phyloP scores from a whole-genome alignment of 371 early-diverging fungal species.

The Coemansia sp. region DNA sequence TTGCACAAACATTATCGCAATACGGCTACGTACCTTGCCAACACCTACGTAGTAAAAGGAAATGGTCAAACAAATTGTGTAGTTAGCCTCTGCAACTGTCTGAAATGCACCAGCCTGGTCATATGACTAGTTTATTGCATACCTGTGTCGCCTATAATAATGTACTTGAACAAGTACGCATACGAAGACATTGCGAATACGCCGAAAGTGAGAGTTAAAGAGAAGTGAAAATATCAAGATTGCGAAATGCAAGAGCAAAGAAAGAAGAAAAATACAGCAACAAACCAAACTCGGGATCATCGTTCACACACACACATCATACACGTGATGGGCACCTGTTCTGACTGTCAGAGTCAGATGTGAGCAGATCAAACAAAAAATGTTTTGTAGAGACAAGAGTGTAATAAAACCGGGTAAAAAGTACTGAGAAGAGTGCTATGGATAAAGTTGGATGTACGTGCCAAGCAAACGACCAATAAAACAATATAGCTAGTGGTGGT shows the following conservation, averaged over 20 bases:
- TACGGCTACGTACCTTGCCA: slow-evolving; percentile 60
- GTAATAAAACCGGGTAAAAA: neutral
- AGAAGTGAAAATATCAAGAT: slow-evolving; percentile 2
- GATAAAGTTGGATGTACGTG: neutral
- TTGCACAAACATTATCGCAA: neutral
- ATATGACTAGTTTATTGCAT: slow-evolving; percentile 16
- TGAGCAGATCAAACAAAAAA: neutral
- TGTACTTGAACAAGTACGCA: slow-evolving; percentile 64
- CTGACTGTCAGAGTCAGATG: neutral
- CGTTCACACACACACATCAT: neutral
- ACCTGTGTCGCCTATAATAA: slow-evolving; percentile 83
- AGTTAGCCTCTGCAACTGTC: neutral
- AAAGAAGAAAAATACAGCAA: neutral
- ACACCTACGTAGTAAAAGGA: slow-evolving; percentile 56
- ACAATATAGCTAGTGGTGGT: slow-evolving; percentile 32
- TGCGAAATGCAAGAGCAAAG: slow-evolving; percentile 1
- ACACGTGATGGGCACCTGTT: slow-evolving; percentile 19
- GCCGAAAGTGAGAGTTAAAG: neutral
- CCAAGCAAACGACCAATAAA: neutral
- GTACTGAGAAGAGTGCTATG: neutral
- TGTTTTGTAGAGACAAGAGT: neutral
- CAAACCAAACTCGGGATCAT: neutral
- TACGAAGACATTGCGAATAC: slow-evolving; percentile 41
- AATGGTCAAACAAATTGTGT: neutral
- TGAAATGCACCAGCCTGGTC: neutral